Evolutionary conservation across 2,329 filamentous ascomycete genomes (phyloP).

Genomic region (Eutypa lata): DNA sequence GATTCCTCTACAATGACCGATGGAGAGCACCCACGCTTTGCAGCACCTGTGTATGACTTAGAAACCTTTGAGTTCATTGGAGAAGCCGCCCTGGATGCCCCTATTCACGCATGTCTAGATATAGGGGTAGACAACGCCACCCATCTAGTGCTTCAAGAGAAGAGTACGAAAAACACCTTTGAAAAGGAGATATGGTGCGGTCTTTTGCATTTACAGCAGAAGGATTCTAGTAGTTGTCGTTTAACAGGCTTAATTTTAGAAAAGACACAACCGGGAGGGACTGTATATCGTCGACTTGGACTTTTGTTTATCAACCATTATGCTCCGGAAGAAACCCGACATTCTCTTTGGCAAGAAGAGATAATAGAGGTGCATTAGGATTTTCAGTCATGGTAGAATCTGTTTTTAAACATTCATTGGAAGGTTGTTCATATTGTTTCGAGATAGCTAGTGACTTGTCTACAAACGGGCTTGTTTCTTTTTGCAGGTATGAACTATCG

Average conservation of each 20-base stretch:
- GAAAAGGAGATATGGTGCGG: conserved; percentile 5
- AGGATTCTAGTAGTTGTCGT: not conserved
- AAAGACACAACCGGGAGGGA: too few relatives aligned
- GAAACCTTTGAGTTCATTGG: conserved; percentile 1
- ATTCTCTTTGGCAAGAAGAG: too few relatives aligned
- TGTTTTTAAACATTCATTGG: too few relatives aligned
- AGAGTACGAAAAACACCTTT: not conserved
- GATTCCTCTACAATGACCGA: conserved; percentile 1
- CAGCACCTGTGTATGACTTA: conserved; percentile 1
- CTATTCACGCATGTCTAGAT: not conserved
- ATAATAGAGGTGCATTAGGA: too few relatives aligned
- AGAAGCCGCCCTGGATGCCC: conserved; percentile 5
- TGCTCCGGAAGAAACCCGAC: too few relatives aligned
- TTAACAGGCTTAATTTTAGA: conserved; percentile 3
- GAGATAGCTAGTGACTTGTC: too few relatives aligned
- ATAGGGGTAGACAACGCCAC: not conserved
- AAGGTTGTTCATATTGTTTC: too few relatives aligned
- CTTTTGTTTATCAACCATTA: too few relatives aligned
- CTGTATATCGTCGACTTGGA: too few relatives aligned
- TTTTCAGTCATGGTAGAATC: too few relatives aligned
- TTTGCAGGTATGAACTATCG: too few relatives aligned
- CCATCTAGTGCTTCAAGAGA: not conserved
- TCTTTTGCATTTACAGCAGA: conserved; percentile 2
- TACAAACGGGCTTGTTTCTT: too few relatives aligned
- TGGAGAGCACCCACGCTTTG: conserved; percentile 6